Conservation (phyloP, 176 grass and related monocot genomes). For the Carex kokanica region DNA sequence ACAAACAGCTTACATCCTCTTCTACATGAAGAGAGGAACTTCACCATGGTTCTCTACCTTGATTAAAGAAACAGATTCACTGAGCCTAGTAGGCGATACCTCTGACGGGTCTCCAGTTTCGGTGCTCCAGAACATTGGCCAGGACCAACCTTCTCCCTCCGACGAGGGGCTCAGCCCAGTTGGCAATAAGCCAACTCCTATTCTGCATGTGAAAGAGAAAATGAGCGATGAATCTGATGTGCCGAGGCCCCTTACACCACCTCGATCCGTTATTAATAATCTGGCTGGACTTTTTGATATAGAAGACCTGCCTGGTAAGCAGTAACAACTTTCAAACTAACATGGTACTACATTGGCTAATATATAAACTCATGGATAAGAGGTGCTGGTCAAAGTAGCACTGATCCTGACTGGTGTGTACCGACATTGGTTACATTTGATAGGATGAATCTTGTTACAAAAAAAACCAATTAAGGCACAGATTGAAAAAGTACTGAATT, state of each 20-base stretch:
- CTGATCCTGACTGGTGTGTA: background rate
- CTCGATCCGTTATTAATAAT: constrained; percentile 5
- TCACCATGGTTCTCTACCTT: constrained; percentile 83
- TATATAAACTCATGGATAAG: background rate
- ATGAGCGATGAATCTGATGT: background rate
- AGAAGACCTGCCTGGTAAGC: constrained; percentile 20
- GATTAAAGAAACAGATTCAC: constrained; percentile 36
- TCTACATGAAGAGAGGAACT: constrained; percentile 70
- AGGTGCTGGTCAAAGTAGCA: background rate
- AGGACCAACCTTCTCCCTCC: constrained; percentile 30
- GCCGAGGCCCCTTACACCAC: background rate
- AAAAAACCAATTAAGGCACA: background rate
- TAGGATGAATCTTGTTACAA: background rate
- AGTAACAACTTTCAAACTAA: background rate
- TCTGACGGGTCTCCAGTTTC: constrained; percentile 57
- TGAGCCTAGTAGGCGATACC: constrained; percentile 1
- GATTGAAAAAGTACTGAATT: background rate
- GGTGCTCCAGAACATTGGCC: constrained; percentile 51
- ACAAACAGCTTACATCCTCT: constrained; percentile 80
- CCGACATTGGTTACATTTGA: background rate
- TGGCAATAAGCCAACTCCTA: constrained; percentile 3
- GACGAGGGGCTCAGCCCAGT: constrained; percentile 18
- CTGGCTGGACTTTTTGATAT: constrained; percentile 23
- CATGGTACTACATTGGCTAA: background rate
- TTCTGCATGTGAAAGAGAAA: constrained; percentile 15